These are phyloP conservation scores for Backusella australiensis DNA, from an alignment of 192 early-diverging fungal genomes.

Conservation along the genomic window DNA sequence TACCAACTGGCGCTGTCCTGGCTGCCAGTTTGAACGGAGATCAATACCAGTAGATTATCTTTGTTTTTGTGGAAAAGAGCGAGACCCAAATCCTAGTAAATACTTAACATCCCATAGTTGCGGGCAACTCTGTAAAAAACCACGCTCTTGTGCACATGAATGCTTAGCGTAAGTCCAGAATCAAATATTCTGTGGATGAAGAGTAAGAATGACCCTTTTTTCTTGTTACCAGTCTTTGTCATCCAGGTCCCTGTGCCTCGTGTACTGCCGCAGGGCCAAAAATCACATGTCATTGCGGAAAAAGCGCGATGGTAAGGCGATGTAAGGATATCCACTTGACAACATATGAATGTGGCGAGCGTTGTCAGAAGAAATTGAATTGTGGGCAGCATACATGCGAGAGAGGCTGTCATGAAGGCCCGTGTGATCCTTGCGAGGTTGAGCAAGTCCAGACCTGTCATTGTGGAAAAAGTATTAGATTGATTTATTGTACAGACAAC, in stretches of 20 bases:
- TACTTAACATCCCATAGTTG: slow-evolving; percentile 83
- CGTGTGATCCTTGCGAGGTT: slow-evolving; percentile 62
- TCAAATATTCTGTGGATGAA: background rate
- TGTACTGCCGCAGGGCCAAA: slow-evolving; percentile 78
- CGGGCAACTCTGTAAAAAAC: slow-evolving; percentile 69
- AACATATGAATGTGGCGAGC: slow-evolving; percentile 63
- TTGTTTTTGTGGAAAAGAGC: slow-evolving; percentile 87
- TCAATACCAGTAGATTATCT: slow-evolving; percentile 70
- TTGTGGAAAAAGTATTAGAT: slow-evolving; percentile 59
- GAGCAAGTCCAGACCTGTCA: slow-evolving; percentile 59
- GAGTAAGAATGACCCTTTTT: too few relatives aligned
- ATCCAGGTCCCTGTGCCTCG: slow-evolving; percentile 92
- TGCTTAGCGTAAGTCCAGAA: slow-evolving; percentile 58
- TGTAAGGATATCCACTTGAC: slow-evolving; percentile 74
- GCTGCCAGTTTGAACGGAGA: slow-evolving; percentile 74
- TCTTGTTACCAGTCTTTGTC: slow-evolving; percentile 56
- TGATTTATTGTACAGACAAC: slow-evolving; percentile 9
- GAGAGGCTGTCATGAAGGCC: slow-evolving; percentile 64
- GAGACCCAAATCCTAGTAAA: slow-evolving; percentile 63
- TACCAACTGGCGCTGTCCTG: slow-evolving; percentile 86
- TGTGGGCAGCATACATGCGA: slow-evolving; percentile 69
- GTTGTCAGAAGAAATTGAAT: slow-evolving; percentile 63
- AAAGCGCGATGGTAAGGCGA: slow-evolving; percentile 53
- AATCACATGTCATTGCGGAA: slow-evolving; percentile 83
- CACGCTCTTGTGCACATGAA: slow-evolving; percentile 69